Base-by-base conservation (phyloP, 257 asterid species). In the Ehretia macrophylla region DNA sequence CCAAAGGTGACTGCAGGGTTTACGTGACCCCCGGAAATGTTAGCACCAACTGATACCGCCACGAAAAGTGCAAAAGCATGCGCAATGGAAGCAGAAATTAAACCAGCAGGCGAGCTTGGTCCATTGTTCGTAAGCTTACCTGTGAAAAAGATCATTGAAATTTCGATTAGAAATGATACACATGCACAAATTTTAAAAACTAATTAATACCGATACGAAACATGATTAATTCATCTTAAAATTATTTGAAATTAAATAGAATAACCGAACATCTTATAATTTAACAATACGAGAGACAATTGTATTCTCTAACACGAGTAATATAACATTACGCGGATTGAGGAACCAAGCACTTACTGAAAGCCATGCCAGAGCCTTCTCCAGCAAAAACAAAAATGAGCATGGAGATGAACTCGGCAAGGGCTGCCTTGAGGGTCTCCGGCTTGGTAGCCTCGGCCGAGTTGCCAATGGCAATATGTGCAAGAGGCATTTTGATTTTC, bases 1-100 rank as follows among this genome's bases (percentile, higher is more conserved):
- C 96, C 96, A 40, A 87, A 85, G 20, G 96, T 87, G 45, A 87
- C 94, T 0, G 94, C 94, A 4, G 96, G 94, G 75, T 87, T 87
- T 5, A 87, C 94, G 46, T 87, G 96, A 22, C 96, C 94, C 1
- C 96, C 96, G 9, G 94, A 85, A 63, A 85, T 83, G 62, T 85
- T 87, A n/a, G 96, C 96, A 5, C 84, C 96, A 0, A 87, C 85
- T 0, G 96, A 57, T 32, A 87, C 85, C 0, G 95, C 96, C 38
- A 87, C 96, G 16, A 85, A 83, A 17, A 87, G 87, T 8, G 92
- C 95, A 51, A 87, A 85, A 14, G 91, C 96, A 27, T 87, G 96
- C 0, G 96, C 87, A 56, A 87, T 59, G 10, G 96, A 55, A 0
- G 92, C 92, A 0, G 92, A 72, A 6, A 83, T 56, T 0, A 88